A percentile compares a stretch with the other conserved stretches of the same genome.
phyloP scores from a whole-genome alignment of 2,329 filamentous ascomycete species.

The Colletotrichum sansevieriae region DNA sequence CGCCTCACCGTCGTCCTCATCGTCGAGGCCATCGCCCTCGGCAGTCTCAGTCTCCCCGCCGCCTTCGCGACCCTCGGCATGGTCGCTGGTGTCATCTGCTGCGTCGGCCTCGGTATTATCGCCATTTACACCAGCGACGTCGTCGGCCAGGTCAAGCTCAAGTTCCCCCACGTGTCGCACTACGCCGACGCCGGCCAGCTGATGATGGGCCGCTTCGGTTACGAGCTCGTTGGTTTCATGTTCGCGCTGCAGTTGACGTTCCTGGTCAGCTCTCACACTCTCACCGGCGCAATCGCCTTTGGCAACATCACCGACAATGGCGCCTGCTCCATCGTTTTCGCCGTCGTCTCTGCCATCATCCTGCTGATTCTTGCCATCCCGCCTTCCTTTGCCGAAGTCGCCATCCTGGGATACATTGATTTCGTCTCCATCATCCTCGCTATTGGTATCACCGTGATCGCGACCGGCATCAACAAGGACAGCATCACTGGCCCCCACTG shows the following conservation, averaged over 20 bases:
- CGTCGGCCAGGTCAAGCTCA: constrained; percentile 61
- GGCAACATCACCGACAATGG: constrained; percentile 72
- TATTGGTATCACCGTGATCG: constrained; percentile 76
- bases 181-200: constrained; percentile 77
- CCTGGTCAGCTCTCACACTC: constrained; percentile 77
- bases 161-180: constrained; percentile 69
- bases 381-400: constrained; percentile 62
- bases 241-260: constrained; percentile 76
- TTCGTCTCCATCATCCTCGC: constrained; percentile 74
- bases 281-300: constrained; percentile 78
- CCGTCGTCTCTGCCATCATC: constrained; percentile 60
- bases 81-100: constrained; percentile 56
- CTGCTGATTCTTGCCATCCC: constrained; percentile 61
- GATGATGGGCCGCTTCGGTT: constrained; percentile 70
- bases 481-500: constrained; percentile 50
- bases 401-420: constrained; percentile 64
- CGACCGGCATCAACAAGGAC: constrained; percentile 63
- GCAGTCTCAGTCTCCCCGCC: constrained; percentile 62
- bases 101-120: constrained; percentile 52
- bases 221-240: constrained; percentile 72
- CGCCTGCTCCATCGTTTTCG: constrained; percentile 60
- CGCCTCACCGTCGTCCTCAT: constrained; percentile 67
- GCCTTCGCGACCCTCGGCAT: constrained; percentile 68
- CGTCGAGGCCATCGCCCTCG: constrained; percentile 69
- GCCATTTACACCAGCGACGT: constrained; percentile 58